phyloP scores from a whole-genome alignment of 176 grass and related monocot genomes.

The Olyra latifolia region DNA sequence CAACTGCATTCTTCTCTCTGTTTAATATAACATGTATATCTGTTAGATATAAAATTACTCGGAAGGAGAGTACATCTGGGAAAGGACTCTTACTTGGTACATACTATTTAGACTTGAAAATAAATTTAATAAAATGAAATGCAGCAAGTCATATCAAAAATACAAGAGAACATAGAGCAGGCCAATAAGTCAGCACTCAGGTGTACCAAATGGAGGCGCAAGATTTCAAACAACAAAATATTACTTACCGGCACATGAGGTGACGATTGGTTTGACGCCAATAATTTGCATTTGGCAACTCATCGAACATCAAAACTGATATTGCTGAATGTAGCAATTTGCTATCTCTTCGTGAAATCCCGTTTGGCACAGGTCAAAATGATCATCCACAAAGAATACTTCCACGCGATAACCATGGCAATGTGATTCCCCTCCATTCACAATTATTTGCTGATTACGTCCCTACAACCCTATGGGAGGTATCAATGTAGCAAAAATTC shows the following conservation, averaged over 20 bases:
- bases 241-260: constrained; percentile 32
- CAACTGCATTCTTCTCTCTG: constrained; percentile 22
- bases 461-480: constrained; percentile 2
- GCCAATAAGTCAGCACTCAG: neutral
- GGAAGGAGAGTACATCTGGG: neutral
- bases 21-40: constrained; percentile 27
- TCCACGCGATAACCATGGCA: constrained; percentile 20
- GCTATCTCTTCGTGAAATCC: constrained; percentile 4
- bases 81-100: neutral
- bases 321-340: constrained; percentile 29
- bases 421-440: constrained; percentile 6
- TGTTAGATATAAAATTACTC: constrained; percentile 13
- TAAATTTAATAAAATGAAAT: neutral
- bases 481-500: constrained; percentile 26
- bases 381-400: constrained; percentile 21
- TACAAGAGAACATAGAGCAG: constrained; percentile 5
- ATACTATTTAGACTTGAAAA: neutral
- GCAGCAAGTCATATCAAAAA: neutral
- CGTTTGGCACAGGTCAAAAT: constrained; percentile 23
- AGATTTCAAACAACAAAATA: constrained; percentile 16
- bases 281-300: constrained; percentile 26
- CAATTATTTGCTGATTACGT: constrained; percentile 1
- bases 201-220: neutral
- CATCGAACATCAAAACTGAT: constrained; percentile 14
- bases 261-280: neutral